These are phyloP conservation scores for Zoysia pacifica DNA, from an alignment of 176 grass and related monocot genomes.

Conservation along the genomic window DNA sequence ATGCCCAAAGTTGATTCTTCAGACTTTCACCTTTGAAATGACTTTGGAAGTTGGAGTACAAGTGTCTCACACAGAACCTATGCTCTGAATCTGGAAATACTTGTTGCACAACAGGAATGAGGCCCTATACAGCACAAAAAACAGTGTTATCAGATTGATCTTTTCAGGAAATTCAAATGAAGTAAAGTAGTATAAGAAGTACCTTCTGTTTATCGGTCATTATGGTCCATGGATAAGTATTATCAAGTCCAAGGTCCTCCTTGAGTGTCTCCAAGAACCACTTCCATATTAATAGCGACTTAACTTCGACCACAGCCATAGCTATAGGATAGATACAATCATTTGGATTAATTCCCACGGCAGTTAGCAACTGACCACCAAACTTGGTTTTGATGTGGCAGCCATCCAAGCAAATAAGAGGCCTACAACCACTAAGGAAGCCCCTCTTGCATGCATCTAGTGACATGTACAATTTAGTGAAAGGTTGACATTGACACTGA, in stretches of 20 bases:
- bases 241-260: neutral
- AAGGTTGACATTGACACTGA: neutral
- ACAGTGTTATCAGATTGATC: neutral
- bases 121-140: neutral
- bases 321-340: slow-evolving; percentile 3
- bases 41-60: neutral
- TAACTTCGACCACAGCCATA: neutral
- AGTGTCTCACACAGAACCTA: neutral
- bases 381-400: neutral
- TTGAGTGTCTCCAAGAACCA: neutral
- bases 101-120: neutral
- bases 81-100: neutral
- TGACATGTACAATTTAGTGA: neutral
- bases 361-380: neutral
- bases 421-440: neutral
- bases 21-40: neutral
- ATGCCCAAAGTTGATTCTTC: neutral
- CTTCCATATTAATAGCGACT: neutral
- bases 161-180: no score
- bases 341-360: neutral
- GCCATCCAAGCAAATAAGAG: neutral
- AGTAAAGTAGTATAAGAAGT: no score
- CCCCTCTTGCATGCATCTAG: neutral
- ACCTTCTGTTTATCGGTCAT: slow-evolving; percentile 8
- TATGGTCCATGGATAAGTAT: neutral